Conservation (phyloP, 495 filamentous ascomycete species). For the Aspergillus carlsbadensis region DNA sequence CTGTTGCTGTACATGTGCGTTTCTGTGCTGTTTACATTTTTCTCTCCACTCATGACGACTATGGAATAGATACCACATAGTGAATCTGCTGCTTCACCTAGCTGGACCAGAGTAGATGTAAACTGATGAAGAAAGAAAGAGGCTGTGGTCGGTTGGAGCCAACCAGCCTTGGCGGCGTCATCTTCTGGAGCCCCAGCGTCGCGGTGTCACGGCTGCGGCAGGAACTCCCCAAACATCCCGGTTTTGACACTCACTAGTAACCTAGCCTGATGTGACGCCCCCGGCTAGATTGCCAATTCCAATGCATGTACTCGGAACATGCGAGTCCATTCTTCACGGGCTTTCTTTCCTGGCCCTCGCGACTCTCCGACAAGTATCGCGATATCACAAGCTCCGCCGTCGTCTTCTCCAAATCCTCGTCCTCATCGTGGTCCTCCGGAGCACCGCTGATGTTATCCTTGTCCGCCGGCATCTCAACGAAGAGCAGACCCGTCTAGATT, state of each 20-base stretch:
- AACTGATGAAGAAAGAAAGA: no score
- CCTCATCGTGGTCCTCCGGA: not conserved
- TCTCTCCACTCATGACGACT: not conserved
- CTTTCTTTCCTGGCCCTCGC: conserved; percentile 1
- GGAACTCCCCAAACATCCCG: no score
- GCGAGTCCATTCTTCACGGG: conserved; percentile 1
- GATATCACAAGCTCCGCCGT: conserved; percentile 4
- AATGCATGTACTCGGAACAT: conserved; percentile 3
- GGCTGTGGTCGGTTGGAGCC: no score
- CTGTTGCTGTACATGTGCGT: no score
- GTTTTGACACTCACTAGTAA: not conserved
- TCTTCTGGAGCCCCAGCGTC: no score
- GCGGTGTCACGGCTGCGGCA: no score
- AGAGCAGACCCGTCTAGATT: conserved; percentile 2
- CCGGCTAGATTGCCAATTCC: not conserved
- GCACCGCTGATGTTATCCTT: not conserved
- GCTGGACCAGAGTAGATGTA: no score
- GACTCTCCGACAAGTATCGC: not conserved
- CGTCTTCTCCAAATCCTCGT: not conserved
- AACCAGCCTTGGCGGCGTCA: no score
- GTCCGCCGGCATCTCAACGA: not conserved
- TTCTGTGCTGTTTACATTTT: not conserved
- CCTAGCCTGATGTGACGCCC: not conserved
- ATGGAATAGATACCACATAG: no score
- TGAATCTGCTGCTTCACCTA: no score